phyloP scores from a whole-genome alignment of 495 filamentous ascomycete genomes.

The Trichoderma asperelloides region DNA sequence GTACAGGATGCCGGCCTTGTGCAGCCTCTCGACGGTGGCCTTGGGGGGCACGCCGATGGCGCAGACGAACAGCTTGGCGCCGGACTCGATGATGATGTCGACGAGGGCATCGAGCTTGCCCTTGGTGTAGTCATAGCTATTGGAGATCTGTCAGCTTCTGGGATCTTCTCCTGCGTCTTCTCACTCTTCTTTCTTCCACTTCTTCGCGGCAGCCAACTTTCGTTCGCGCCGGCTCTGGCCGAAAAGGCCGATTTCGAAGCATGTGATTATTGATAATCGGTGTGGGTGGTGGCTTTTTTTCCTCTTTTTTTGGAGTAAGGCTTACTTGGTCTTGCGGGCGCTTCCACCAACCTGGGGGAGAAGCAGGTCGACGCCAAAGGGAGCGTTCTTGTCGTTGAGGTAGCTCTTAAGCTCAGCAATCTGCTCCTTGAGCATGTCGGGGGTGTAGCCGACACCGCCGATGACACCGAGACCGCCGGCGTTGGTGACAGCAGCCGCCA shows the following conservation, averaged over 20 bases:
- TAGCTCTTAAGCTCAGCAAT: conserved; percentile 88
- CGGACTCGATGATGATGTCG: conserved; percentile 84
- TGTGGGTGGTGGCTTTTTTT: neutral
- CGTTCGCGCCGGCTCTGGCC: neutral
- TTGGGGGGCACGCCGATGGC: conserved; percentile 92
- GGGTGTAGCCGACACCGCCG: conserved; percentile 92
- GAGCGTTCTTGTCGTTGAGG: conserved; percentile 89
- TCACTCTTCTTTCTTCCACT: neutral
- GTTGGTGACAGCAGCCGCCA: conserved; percentile 95
- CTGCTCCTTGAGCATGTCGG: conserved; percentile 92
- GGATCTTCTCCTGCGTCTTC: conserved; percentile 13
- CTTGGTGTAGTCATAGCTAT: conserved; percentile 98
- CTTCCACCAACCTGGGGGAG: conserved; percentile 90
- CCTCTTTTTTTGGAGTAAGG: neutral
- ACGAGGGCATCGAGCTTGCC: conserved; percentile 90
- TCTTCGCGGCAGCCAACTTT: neutral
- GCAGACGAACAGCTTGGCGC: conserved; percentile 89
- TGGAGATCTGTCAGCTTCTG: neutral
- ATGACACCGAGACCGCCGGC: conserved; percentile 94
- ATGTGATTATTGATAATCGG: neutral
- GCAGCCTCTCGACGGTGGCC: conserved; percentile 77
- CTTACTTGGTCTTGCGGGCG: conserved; percentile 90
- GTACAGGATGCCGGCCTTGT: conserved; percentile 80
- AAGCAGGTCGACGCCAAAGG: conserved; percentile 93
- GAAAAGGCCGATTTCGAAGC: neutral